Evolutionary conservation across 345 rosid species (phyloP).

Genomic region (Eucalyptus brandiana): DNA sequence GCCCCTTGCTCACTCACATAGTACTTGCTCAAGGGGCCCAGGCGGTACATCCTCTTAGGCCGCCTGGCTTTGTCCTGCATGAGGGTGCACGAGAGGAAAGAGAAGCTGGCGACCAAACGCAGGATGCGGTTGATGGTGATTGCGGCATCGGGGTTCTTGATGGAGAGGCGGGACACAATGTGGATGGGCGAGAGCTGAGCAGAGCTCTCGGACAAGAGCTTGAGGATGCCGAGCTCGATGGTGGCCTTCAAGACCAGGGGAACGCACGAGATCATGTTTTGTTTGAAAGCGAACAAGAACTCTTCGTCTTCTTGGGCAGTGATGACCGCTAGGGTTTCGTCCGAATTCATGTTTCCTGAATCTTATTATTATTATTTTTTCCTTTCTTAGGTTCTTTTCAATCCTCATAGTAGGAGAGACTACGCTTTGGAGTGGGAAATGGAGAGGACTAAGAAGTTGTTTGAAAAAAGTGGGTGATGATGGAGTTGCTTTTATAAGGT

Average conservation of each 20-base stretch:
- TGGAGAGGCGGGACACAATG: slow-evolving; percentile 15
- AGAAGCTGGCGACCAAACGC: slow-evolving; percentile 29
- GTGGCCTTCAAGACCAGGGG: slow-evolving; percentile 29
- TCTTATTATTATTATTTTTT: background rate
- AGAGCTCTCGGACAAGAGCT: slow-evolving; percentile 4
- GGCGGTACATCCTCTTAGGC: slow-evolving; percentile 6
- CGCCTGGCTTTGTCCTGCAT: background rate
- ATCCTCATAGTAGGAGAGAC: background rate
- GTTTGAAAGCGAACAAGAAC: slow-evolving; percentile 7
- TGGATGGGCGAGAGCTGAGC: slow-evolving; percentile 18
- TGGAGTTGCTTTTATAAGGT: background rate
- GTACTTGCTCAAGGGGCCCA: slow-evolving; percentile 21
- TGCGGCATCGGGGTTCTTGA: slow-evolving; percentile 17
- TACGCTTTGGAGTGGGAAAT: background rate
- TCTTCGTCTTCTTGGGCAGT: background rate
- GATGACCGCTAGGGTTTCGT: background rate
- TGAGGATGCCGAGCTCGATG: slow-evolving; percentile 27
- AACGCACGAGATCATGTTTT: slow-evolving; percentile 6
- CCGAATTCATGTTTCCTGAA: background rate
- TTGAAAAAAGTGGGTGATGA: background rate
- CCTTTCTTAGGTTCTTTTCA: background rate
- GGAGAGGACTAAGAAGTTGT: no score
- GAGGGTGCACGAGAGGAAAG: slow-evolving; percentile 5
- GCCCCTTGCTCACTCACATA: slow-evolving; percentile 6
- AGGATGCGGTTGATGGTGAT: slow-evolving; percentile 28